Conservation (phyloP, 2,329 filamentous ascomycete genomes). For the Rutstroemia sydowiana region DNA sequence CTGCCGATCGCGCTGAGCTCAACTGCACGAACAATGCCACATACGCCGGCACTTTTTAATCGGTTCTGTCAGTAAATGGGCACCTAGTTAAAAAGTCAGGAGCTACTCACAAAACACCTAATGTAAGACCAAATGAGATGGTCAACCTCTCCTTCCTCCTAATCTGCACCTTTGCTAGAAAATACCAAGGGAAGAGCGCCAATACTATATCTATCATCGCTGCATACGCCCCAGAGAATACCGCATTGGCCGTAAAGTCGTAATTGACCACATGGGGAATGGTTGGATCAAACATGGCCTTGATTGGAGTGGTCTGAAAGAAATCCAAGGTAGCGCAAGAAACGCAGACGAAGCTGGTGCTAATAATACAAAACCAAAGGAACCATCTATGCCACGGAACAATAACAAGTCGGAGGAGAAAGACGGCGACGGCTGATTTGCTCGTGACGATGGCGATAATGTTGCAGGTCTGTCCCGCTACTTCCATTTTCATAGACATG, state of each 20-base stretch:
- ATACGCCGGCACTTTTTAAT: background rate
- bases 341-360: background rate
- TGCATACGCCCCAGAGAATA: background rate
- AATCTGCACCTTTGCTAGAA: background rate
- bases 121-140: slow-evolving; percentile 1
- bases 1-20: background rate
- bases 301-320: background rate
- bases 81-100: background rate
- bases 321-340: background rate
- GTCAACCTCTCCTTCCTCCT: slow-evolving; percentile 1
- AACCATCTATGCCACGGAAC: slow-evolving; percentile 4
- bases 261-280: background rate
- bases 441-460: background rate
- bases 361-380: background rate
- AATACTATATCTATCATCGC: slow-evolving; percentile 1
- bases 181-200: slow-evolving; percentile 6
- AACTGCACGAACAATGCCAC: slow-evolving; percentile 1
- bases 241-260: background rate
- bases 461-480: slow-evolving; percentile 4
- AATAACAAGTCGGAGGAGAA: slow-evolving; percentile 1
- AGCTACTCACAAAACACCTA: slow-evolving; percentile 4
- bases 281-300: background rate
- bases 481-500: slow-evolving; percentile 4
- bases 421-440: slow-evolving; percentile 4
- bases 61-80: background rate